Evolutionary conservation across 164 flowering plant genomes (phyloP), one percentile per base, ranked within the genome.

Genomic region (Protea cynaroides): DNA sequence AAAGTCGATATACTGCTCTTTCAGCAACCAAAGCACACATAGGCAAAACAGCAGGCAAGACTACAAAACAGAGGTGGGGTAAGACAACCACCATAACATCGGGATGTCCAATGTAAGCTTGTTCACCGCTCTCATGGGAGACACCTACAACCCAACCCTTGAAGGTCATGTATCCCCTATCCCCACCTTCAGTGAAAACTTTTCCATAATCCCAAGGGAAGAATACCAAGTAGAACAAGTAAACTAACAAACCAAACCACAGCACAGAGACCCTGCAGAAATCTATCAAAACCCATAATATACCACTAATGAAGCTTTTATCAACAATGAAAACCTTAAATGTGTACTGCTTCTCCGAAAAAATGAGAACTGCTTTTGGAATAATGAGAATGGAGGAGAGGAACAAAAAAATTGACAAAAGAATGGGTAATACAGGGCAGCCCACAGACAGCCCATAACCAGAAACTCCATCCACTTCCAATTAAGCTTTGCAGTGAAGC

Each of bases 371-470:
- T 58, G 66, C 77, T 74, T 76, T 86, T 46, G 93, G 87, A 69
- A 83, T 19, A 59, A 87, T 62, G 68, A 91, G 90, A 64, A 82
- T 43, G 29, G 78, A 74, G 53, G 84, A 57, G 43, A 77, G 52
- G 65, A 69, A 49, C 18, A 49, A 43, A 47, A 85, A 65, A 61
- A 74, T 64, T 44, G 64, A 70, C 93, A 89, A 88, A 58, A 94
- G 65, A 56, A 94, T 68, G 96, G 97, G 71, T 69, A 78, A 74
- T 94, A 91, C 36, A 94, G 68, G 44, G 79, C 78, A 50, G 63
- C 89, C 97, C 93, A 91, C 37, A 88, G 90, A 78, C 91, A 83
- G 43, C 99, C 99, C 96, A 94, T 89, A 50, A 91, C 96, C 8
- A 79, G 21, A 76, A 89, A 83, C 74, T 94, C 99, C 71, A 71